A percentile compares a stretch with the other conserved stretches of the same genome.
Conservation (phyloP, 1,284 basidiomycete species). For the Cerioporus squamosus region DNA sequence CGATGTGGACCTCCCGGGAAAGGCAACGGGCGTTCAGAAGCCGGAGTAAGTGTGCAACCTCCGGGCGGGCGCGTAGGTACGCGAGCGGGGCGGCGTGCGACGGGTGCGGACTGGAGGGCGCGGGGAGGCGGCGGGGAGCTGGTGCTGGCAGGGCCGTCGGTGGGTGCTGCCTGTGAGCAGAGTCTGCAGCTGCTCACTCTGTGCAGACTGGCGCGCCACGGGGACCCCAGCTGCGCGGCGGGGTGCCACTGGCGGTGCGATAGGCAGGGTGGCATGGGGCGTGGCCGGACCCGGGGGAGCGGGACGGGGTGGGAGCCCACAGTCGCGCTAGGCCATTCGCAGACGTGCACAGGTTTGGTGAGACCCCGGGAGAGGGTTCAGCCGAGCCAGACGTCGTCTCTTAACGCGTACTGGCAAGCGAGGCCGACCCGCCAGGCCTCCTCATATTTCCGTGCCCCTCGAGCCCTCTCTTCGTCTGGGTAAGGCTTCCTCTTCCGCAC, state of each 20-base stretch:
- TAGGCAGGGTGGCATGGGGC: too few species aligned
- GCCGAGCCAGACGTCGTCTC: constrained; percentile 8
- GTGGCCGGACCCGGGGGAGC: constrained; percentile 17
- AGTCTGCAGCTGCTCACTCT: too few species aligned
- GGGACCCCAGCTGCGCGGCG: neutral
- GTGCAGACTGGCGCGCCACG: too few species aligned
- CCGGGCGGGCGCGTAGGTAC: constrained; percentile 11
- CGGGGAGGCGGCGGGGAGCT: too few species aligned
- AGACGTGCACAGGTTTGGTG: constrained; percentile 22
- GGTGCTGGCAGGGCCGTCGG: neutral
- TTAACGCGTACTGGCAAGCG: constrained; percentile 11
- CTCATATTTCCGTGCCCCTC: constrained; percentile 18
- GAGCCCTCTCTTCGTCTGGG: constrained; percentile 15
- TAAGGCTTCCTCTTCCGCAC: constrained; percentile 26
- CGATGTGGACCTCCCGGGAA: constrained; percentile 14
- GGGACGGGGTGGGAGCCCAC: constrained; percentile 17
- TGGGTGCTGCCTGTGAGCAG: too few species aligned
- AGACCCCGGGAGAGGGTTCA: constrained; percentile 22
- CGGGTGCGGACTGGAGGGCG: neutral
- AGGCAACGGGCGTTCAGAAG: constrained; percentile 12
- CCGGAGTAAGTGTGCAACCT: constrained; percentile 20
- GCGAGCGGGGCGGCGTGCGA: neutral
- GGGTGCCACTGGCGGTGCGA: constrained; percentile 6
- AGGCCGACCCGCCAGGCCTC: constrained; percentile 8
- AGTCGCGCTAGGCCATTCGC: constrained; percentile 20